Conservation (phyloP, 495 filamentous ascomycete species). For the Recurvomyces mirabilis region DNA sequence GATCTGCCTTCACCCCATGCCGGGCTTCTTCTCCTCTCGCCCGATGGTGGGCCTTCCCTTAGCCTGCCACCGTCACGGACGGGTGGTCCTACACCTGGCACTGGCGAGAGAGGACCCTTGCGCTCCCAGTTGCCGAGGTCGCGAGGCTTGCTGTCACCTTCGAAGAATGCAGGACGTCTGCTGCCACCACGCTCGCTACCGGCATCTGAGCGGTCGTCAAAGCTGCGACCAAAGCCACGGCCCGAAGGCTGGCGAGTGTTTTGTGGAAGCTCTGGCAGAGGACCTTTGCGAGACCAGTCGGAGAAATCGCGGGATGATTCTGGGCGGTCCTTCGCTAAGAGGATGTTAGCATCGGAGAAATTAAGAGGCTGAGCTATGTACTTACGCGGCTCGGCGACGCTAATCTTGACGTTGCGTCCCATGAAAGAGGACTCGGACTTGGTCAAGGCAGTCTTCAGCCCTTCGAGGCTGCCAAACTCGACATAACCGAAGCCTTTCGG, state of each 20-base stretch:
- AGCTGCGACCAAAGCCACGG: conserved; percentile 27
- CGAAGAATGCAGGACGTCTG: conserved; percentile 34
- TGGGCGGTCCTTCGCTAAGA: conserved; percentile 61
- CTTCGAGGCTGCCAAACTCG: conserved; percentile 79
- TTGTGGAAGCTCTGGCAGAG: conserved; percentile 59
- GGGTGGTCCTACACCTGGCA: conserved; percentile 33
- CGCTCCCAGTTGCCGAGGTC: conserved; percentile 93
- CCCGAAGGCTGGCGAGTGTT: conserved; percentile 40
- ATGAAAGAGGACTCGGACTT: conserved; percentile 68
- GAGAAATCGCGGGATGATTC: conserved; percentile 46
- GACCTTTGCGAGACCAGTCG: conserved; percentile 86
- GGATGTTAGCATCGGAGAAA: conserved; percentile 24
- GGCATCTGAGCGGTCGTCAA: conserved; percentile 33
- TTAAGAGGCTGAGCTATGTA: conserved; percentile 11
- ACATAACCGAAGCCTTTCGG: conserved; percentile 98
- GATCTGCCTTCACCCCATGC: conserved; percentile 78
- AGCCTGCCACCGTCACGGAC: conserved; percentile 28
- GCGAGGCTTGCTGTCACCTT: conserved; percentile 69
- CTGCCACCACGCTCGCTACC: conserved; percentile 39
- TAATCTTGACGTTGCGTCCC: conserved; percentile 78
- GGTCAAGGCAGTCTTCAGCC: conserved; percentile 81
- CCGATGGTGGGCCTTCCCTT: conserved; percentile 50
- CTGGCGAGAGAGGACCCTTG: conserved; percentile 77
- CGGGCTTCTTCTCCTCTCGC: conserved; percentile 58
- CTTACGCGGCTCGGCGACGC: conserved; percentile 76